Conservation (phyloP, 2,329 filamentous ascomycete genomes). For the Cordyceps farinosa region DNA sequence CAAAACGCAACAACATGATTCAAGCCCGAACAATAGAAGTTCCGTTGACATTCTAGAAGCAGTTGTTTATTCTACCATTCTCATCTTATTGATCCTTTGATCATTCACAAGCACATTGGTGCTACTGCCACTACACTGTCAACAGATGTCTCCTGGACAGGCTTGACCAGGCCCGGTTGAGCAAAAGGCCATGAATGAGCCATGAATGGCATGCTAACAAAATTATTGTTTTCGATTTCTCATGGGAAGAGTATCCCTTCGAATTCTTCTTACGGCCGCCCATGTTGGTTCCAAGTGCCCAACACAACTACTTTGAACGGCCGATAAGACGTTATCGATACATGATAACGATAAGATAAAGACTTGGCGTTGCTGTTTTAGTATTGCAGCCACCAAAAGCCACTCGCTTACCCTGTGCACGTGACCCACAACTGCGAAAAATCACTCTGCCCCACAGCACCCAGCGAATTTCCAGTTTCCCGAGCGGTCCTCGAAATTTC, state of each 20-base stretch:
- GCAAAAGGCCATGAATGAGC: too few relatives aligned
- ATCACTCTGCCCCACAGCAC: constrained; percentile 16
- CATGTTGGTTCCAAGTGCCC: background rate
- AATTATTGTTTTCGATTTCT: too few relatives aligned
- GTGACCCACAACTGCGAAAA: constrained; percentile 27
- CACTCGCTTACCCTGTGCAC: constrained; percentile 25
- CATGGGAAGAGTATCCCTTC: too few relatives aligned
- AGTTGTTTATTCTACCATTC: background rate
- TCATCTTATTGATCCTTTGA: background rate
- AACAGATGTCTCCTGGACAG: background rate
- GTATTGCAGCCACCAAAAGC: background rate
- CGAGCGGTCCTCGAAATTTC: background rate
- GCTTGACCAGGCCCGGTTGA: too few relatives aligned
- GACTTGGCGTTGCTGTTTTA: background rate
- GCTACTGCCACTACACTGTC: background rate
- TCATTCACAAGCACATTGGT: background rate
- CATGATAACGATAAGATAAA: constrained; percentile 5
- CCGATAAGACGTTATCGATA: background rate
- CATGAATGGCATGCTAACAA: too few relatives aligned
- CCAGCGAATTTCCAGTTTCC: constrained; percentile 11
- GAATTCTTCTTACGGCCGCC: too few relatives aligned
- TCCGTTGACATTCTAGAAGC: too few relatives aligned
- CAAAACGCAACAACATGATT: background rate
- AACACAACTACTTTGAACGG: background rate
- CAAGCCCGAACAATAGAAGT: background rate